Conservation (phyloP, 2,329 filamentous ascomycete genomes). For the Cordyceps tenuipes region DNA sequence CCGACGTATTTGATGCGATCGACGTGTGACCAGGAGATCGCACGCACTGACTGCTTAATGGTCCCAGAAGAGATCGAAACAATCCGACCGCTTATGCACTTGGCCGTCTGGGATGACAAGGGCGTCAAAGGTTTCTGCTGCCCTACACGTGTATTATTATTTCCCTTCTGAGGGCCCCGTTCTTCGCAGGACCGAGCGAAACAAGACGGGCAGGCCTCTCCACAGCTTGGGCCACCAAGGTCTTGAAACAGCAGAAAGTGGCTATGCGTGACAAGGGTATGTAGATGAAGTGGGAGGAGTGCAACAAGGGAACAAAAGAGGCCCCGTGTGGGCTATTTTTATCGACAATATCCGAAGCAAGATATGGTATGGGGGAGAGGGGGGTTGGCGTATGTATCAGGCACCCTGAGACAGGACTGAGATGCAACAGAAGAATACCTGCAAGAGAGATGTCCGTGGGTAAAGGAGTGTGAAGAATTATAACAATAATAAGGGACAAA, state of each 20-base stretch:
- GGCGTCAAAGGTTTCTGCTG: slow-evolving; percentile 8
- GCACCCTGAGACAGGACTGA: slow-evolving; percentile 5
- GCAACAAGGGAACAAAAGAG: slow-evolving; percentile 1
- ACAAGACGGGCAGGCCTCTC: slow-evolving; percentile 7
- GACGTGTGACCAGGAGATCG: slow-evolving; percentile 11
- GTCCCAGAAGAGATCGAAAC: slow-evolving; percentile 12
- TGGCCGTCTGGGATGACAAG: slow-evolving; percentile 3
- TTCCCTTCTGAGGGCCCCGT: slow-evolving; percentile 3
- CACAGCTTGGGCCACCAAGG: slow-evolving; percentile 11
- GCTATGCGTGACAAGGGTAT: slow-evolving; percentile 9
- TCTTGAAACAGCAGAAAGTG: slow-evolving; percentile 11
- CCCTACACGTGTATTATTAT: slow-evolving; percentile 6
- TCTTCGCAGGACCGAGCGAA: slow-evolving; percentile 13
- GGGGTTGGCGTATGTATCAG: slow-evolving; percentile 4
- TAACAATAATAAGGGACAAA: neutral
- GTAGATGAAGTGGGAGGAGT: slow-evolving; percentile 7
- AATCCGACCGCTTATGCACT: slow-evolving; percentile 11
- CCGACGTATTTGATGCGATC: slow-evolving; percentile 13
- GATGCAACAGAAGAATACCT: neutral
- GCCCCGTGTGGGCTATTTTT: slow-evolving; percentile 11
- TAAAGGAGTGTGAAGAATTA: neutral
- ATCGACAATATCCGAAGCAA: slow-evolving; percentile 4
- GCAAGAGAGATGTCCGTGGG: neutral
- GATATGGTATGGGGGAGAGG: neutral
- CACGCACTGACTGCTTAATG: slow-evolving; percentile 11